Evolutionary conservation across 768 basidiomycete species (phyloP).

Genomic region (Lepiota brunneoincarnata): DNA sequence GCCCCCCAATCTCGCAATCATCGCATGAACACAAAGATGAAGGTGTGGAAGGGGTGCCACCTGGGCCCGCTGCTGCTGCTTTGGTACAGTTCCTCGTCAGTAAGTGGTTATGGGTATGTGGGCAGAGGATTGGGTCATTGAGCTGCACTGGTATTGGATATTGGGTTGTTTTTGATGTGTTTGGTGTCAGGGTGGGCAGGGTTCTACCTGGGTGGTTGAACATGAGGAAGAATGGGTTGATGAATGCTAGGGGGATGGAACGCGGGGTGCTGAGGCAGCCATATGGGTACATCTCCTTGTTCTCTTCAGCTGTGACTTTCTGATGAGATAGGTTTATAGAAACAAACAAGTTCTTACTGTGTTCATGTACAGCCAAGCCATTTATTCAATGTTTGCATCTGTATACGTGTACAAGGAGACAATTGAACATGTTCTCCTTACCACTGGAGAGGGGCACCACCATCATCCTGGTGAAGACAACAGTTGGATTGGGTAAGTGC

Average conservation of each 20-base stretch:
- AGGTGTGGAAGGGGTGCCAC: slow-evolving; percentile 15
- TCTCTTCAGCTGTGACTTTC: neutral
- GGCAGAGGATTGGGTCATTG: slow-evolving; percentile 86
- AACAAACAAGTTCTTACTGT: slow-evolving; percentile 68
- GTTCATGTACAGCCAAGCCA: slow-evolving; percentile 81
- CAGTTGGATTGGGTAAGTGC: slow-evolving; percentile 38
- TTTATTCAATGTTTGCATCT: slow-evolving; percentile 91
- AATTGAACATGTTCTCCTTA: slow-evolving; percentile 85
- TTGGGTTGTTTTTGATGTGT: slow-evolving; percentile 92
- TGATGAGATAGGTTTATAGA: slow-evolving; percentile 30
- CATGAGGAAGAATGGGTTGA: slow-evolving; percentile 15
- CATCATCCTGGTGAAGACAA: slow-evolving; percentile 57
- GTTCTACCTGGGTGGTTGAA: slow-evolving; percentile 43
- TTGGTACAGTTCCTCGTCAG: slow-evolving; percentile 62
- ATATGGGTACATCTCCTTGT: slow-evolving; percentile 28
- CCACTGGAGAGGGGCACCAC: slow-evolving; percentile 63
- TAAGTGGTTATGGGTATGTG: slow-evolving; percentile 80
- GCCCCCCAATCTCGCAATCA: slow-evolving; percentile 27
- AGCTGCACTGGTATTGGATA: slow-evolving; percentile 91
- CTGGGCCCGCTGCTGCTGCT: slow-evolving; percentile 23
- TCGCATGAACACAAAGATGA: neutral
- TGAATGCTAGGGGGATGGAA: slow-evolving; percentile 22
- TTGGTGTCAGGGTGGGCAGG: slow-evolving; percentile 64
- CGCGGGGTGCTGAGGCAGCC: slow-evolving; percentile 59
- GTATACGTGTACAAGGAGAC: slow-evolving; percentile 98